Base-by-base conservation (phyloP, 192 early-diverging fungal species). In the Lunasporangiospora selenospora region DNA sequence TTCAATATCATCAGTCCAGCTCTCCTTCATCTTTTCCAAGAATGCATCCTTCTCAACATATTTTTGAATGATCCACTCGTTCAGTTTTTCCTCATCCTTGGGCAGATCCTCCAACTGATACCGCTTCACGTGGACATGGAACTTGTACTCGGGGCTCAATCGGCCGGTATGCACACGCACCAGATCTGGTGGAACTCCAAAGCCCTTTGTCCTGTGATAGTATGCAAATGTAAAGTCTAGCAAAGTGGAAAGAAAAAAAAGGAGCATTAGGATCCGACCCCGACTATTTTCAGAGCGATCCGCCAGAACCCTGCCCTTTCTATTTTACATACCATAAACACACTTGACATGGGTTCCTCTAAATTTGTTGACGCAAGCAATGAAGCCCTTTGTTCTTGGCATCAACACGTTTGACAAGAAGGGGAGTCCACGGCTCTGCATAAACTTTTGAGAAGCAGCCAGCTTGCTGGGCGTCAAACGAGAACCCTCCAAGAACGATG, bases 31-130 rank as follows among this genome's bases (percentile, higher is more conserved):
- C n/a, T 80, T 62, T 39, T 80, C 86, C 84, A 98, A 83, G 42
- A 92, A 86, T 41, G 73, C 65, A 78, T 98, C 95, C 80, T 98
- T 98, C 64, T 95, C 92, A 15, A 89, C 77, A 77, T 87, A 98
- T 36, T 87, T 75, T 27, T 86, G 60, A 34, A 85, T 77, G 53
- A 96, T 80, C 95, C 95, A 98, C 29, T 79, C 49, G 8, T 77
- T 75, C 54, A 96, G 84, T 23, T 78, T 81, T 48, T 90, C 88
- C 26, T 90, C 89, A 31, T 90, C 87, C 6, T 67, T 64, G 19
- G 92, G 92, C 44, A 93, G 80, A 57, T 90, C 89, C 6, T 79
- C 80, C 41, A 90, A 80, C 16, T 80, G 65, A 44, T 86, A 88
- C 30, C 83, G 77, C 70, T 78, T 85, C 29, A 95, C 82, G 73